Evolutionary conservation across 805 yeast species (phyloP).

Genomic region (Wickerhamomyces bisporus): DNA sequence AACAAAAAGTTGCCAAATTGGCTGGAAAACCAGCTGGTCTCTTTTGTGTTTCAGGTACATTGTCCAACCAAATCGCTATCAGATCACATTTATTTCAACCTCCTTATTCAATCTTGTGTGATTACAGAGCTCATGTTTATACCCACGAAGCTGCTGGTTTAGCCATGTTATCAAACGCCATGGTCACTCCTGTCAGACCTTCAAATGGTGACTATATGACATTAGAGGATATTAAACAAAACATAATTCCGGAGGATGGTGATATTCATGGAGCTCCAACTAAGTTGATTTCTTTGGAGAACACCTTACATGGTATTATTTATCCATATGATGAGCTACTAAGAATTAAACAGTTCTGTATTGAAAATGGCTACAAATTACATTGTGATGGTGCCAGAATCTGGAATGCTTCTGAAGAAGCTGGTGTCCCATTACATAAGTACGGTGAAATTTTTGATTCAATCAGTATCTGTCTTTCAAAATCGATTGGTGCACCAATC

Average conservation of each 20-base stretch:
- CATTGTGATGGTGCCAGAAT: conserved; percentile 94
- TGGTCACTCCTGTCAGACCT: conserved; percentile 85
- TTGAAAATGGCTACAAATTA: conserved; percentile 50
- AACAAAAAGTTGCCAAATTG: conserved; percentile 55
- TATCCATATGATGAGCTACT: conserved; percentile 78
- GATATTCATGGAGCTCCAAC: conserved; percentile 89
- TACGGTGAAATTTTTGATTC: conserved; percentile 79
- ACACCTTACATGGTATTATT: conserved; percentile 78
- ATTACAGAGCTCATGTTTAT: conserved; percentile 77
- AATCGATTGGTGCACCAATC: conserved; percentile 89
- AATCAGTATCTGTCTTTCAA: conserved; percentile 85
- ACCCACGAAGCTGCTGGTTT: conserved; percentile 86
- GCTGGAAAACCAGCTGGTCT: conserved; percentile 81
- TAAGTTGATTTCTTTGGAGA: conserved; percentile 73
- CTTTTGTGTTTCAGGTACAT: conserved; percentile 84
- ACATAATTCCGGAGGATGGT: conserved; percentile 63
- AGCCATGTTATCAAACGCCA: conserved; percentile 83
- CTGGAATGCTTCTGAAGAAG: conserved; percentile 80
- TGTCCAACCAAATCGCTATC: conserved; percentile 86
- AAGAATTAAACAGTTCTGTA: conserved; percentile 68
- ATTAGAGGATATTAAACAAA: conserved; percentile 62
- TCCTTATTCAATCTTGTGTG: conserved; percentile 79
- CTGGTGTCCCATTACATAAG: conserved; percentile 48
- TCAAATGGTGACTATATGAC: conserved; percentile 70
- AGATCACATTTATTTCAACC: conserved; percentile 76